phyloP scores from a whole-genome alignment of 805 yeast species.

The Zygotorulaspora danielsina region DNA sequence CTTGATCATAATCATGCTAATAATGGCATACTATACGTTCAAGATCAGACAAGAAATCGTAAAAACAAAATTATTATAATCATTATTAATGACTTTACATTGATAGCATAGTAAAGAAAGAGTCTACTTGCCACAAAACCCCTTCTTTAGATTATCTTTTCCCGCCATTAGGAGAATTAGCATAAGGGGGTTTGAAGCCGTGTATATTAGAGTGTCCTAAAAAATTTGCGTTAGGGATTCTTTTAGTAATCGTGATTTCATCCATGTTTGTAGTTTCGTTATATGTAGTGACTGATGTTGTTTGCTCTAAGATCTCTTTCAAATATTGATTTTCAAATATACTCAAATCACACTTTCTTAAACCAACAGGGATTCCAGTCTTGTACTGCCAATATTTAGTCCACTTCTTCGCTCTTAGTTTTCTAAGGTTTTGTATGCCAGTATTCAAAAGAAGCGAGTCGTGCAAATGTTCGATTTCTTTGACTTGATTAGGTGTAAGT shows the following conservation, averaged over 20 bases:
- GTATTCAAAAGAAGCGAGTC: conserved; percentile 46
- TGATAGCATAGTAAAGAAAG: background rate
- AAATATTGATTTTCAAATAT: conserved; percentile 29
- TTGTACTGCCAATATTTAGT: conserved; percentile 43
- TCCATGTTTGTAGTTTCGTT: conserved; percentile 41
- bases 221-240: conserved; percentile 47
- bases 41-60: conserved; percentile 35
- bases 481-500: conserved; percentile 38
- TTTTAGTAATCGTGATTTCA: conserved; percentile 42
- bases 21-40: conserved; percentile 36
- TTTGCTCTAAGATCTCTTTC: conserved; percentile 32
- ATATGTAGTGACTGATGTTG: conserved; percentile 31
- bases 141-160: background rate
- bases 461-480: conserved; percentile 47
- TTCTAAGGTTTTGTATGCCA: conserved; percentile 41
- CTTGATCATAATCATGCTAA: conserved; percentile 26
- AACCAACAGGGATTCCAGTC: conserved; percentile 39
- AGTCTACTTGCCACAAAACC: background rate
- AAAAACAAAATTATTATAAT: conserved; percentile 33
- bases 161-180: conserved; percentile 7
- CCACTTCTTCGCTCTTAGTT: conserved; percentile 46
- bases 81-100: conserved; percentile 1
- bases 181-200: conserved; percentile 45
- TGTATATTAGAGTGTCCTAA: conserved; percentile 43
- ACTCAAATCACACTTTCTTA: conserved; percentile 25